Base-by-base conservation (phyloP, 2,329 filamentous ascomycete species). In the Neofusicoccum kwambonambiense region DNA sequence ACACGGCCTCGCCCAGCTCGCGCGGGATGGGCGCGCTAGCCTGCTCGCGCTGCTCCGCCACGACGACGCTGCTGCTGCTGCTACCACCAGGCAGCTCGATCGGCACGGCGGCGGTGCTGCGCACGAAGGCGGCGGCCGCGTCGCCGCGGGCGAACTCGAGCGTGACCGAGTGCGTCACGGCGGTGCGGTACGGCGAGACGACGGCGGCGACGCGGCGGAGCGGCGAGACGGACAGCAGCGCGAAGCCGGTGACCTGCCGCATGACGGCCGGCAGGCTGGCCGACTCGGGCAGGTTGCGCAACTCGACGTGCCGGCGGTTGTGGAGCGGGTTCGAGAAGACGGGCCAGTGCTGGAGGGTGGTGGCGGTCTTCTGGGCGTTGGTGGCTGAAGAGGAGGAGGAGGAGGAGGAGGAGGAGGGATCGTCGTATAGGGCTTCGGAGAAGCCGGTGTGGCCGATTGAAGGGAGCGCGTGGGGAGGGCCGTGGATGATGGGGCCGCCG, bases 71-170 rank as follows among this genome's bases (percentile, higher is more conserved):
- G 39, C 22, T 22, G 22, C 22, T 3, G 22, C 22, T 22, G 22
- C 22, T 19, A 2, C 19, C 3, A 22, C 54, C 39, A 2, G 50
- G n/a, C 3, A 31, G 11, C 31, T 37, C 15, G 9, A 41, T 39
- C 13, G 27, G 41, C 31, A n/a, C 12, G 15, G n/a, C 7, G n/a
- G 15, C 15, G 13, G 56, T 9, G 4, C n/a, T 13, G 31, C 50
- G 44, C 58, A 56, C 27, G 61, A 45, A 49, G 6, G 42, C 56
- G 6, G 56, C 41, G 17, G 56, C 56, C 9, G 31, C 17, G 31
- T 47, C 56, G 42, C 56, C 56, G 31, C 42, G 56, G 22, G 56
- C 41, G 42, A 60, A 60, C 31, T 60, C 56, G 42, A 60, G 42
- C 2, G 56, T 39, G 9, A 47, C 6, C 11, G 41, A 17, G 27